Percentiles rank a stretch among this genome's conserved stretches.
These are phyloP conservation scores for Fragaria vesca DNA, from an alignment of 306 rosid genomes.

Conservation along the genomic window DNA sequence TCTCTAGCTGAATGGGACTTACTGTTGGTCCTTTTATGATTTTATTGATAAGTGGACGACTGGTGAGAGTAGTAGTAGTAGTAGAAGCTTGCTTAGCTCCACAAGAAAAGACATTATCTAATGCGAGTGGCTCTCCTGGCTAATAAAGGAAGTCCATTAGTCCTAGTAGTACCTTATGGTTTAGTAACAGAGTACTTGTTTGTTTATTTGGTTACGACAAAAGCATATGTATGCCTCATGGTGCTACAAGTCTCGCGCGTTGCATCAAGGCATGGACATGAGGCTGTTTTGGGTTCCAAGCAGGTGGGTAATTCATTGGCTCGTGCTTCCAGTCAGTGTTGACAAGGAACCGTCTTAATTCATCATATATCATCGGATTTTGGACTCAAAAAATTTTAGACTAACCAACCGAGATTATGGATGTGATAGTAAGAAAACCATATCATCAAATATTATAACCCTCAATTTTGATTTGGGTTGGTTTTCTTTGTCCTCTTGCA, in stretches of 20 bases:
- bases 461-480: background rate
- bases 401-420: constrained; percentile 13
- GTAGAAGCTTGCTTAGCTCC: constrained; percentile 35
- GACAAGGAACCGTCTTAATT: background rate
- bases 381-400: no score
- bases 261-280: constrained; percentile 1
- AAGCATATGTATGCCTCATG: background rate
- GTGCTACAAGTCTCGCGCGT: background rate
- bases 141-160: background rate
- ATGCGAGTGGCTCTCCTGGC: constrained; percentile 42
- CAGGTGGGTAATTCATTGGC: background rate
- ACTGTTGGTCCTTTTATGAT: constrained; percentile 18
- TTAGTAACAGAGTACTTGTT: background rate
- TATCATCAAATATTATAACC: no score
- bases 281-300: background rate
- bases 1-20: background rate
- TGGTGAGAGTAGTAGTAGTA: constrained; percentile 3
- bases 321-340: background rate
- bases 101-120: constrained; percentile 29
- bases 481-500: background rate
- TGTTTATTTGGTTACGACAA: constrained; percentile 5
- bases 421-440: background rate
- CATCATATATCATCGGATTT: background rate
- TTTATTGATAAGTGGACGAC: constrained; percentile 29
- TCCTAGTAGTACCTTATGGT: background rate